phyloP scores from a whole-genome alignment of 129 eudicot species.

The Lactuca saligna region DNA sequence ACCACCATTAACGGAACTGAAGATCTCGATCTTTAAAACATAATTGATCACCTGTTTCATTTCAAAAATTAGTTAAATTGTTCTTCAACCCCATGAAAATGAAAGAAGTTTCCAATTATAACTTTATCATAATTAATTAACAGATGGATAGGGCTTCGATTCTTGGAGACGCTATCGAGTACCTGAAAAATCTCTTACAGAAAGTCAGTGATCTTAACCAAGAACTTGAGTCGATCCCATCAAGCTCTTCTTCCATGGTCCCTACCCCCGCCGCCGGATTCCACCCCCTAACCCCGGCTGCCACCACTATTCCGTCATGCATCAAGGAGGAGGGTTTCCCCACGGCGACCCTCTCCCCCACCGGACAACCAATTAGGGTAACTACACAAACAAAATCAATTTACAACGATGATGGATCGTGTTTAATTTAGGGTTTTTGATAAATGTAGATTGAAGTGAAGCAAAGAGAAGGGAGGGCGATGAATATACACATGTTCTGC shows the following conservation, averaged over 20 bases:
- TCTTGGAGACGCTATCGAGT: conserved; percentile 74
- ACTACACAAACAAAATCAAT: not conserved
- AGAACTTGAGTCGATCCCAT: conserved; percentile 57
- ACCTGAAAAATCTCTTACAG: conserved; percentile 61
- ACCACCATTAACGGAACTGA: not conserved
- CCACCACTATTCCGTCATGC: conserved; percentile 33
- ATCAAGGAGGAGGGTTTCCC: not conserved
- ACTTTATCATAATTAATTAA: not conserved
- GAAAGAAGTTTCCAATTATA: not conserved
- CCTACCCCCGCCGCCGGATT: conserved; percentile 33
- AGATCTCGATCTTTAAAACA: not conserved
- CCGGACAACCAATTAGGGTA: not conserved
- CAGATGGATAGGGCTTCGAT: conserved; percentile 79
- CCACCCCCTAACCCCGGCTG: conserved; percentile 58
- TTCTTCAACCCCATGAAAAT: not conserved
- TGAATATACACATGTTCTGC: conserved; percentile 12
- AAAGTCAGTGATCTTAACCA: conserved; percentile 65
- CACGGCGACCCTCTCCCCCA: too few species aligned
- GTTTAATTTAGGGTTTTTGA: not conserved
- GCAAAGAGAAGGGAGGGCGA: not conserved
- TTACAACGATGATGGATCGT: not conserved
- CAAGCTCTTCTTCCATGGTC: conserved; percentile 47
- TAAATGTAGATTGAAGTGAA: not conserved
- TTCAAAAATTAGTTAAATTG: not conserved
- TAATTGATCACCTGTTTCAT: not conserved